These are phyloP conservation scores for Suillus variegatus DNA, from an alignment of 768 basidiomycete genomes.

Conservation along the genomic window DNA sequence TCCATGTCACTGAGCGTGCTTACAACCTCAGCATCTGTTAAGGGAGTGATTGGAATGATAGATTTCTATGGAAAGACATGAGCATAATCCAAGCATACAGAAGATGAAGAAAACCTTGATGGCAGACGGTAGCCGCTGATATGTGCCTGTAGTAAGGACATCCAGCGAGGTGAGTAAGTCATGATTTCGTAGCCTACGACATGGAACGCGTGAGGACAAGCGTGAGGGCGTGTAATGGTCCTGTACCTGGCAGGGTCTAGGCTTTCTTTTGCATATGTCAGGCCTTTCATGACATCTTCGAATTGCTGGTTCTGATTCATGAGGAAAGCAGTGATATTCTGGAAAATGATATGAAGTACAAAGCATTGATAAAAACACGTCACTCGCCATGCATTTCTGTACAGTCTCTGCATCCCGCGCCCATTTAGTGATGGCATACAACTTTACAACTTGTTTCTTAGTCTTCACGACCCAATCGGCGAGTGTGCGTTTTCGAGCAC, in stretches of 20 bases:
- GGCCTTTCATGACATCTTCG: constrained; percentile 60
- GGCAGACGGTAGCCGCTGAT: constrained; percentile 74
- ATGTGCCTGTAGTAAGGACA: constrained; percentile 85
- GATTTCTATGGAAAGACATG: constrained; percentile 54
- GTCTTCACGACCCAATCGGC: constrained; percentile 91
- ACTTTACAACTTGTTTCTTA: constrained; percentile 86
- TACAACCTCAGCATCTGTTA: constrained; percentile 67
- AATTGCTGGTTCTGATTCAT: constrained; percentile 86
- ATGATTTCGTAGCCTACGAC: constrained; percentile 80
- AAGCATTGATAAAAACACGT: neutral
- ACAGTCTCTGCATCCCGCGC: constrained; percentile 79
- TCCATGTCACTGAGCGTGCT: constrained; percentile 74
- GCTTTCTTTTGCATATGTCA: constrained; percentile 66
- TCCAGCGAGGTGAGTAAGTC: constrained; percentile 91
- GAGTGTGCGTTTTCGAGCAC: constrained; percentile 74
- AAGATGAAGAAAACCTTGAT: constrained; percentile 61
- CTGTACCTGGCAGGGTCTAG: constrained; percentile 78
- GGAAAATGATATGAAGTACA: constrained; percentile 9
- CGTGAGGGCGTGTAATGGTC: neutral
- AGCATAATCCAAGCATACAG: constrained; percentile 19
- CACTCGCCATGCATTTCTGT: constrained; percentile 80
- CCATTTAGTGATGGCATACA: constrained; percentile 89
- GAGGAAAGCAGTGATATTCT: constrained; percentile 89
- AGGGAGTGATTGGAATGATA: constrained; percentile 61
- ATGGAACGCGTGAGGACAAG: neutral